Evolutionary conservation across 1,284 basidiomycete genomes (phyloP).

Genomic region (Schizophyllum amplum): DNA sequence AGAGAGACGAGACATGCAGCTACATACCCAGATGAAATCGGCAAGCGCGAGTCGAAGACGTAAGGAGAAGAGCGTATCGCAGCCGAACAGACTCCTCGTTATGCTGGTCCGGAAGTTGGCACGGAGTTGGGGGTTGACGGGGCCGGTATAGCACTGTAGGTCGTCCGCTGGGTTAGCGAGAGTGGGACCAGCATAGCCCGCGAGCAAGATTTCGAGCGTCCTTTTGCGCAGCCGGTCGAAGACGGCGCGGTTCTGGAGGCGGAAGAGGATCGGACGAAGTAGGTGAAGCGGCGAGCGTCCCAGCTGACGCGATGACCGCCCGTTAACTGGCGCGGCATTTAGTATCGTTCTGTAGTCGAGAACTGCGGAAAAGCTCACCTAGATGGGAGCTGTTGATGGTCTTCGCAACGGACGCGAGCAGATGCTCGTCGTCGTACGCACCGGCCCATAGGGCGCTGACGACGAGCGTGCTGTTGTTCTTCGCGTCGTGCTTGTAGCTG

Average conservation of each 20-base stretch:
- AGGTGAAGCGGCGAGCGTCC: constrained; percentile 39
- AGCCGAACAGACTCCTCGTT: constrained; percentile 51
- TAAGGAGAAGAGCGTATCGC: constrained; percentile 39
- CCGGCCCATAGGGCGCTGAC: constrained; percentile 44
- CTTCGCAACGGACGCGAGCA: no score
- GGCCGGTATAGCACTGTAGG: constrained; percentile 22
- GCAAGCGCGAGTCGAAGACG: constrained; percentile 51
- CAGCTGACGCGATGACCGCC: constrained; percentile 27
- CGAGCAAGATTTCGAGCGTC: constrained; percentile 38
- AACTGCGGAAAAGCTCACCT: no score
- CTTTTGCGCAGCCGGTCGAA: constrained; percentile 34
- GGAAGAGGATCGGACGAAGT: constrained; percentile 49
- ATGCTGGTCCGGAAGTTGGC: constrained; percentile 41
- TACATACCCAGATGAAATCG: constrained; percentile 58
- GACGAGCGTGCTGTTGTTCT: constrained; percentile 52
- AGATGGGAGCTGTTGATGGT: no score
- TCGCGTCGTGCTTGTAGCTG: constrained; percentile 71
- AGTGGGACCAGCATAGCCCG: constrained; percentile 23
- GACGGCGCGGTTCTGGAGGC: constrained; percentile 28
- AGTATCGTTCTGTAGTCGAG: no score
- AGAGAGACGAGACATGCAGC: no score
- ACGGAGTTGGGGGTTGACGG: constrained; percentile 26
- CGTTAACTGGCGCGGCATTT: constrained; percentile 29
- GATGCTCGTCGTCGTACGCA: constrained; percentile 19
- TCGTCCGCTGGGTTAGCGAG: constrained; percentile 19